Percentiles rank a stretch among this genome's conserved stretches.
These are phyloP conservation scores for Wickerhamomyces sydowiorum DNA, from an alignment of 805 yeast species.

Conservation along the genomic window DNA sequence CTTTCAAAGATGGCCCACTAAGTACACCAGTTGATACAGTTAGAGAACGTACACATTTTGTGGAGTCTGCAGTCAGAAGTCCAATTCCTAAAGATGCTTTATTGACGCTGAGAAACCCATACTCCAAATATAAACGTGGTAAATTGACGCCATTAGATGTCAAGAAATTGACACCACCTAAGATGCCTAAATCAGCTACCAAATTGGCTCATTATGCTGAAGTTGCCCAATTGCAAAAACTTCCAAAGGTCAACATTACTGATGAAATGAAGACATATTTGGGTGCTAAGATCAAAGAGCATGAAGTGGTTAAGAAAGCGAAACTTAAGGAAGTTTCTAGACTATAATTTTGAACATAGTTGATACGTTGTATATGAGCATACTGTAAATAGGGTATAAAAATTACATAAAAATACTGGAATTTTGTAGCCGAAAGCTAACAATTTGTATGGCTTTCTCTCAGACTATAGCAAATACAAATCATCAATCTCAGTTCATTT, in stretches of 20 bases:
- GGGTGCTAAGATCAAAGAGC: constrained; percentile 36
- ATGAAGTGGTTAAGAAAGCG: constrained; percentile 15
- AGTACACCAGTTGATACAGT: constrained; percentile 54
- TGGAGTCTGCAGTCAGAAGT: constrained; percentile 56
- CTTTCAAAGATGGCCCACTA: constrained; percentile 46
- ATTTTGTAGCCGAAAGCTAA: background rate
- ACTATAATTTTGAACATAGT: background rate
- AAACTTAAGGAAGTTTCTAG: constrained; percentile 5
- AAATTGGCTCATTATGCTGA: constrained; percentile 60
- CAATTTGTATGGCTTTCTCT: background rate
- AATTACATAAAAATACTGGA: background rate
- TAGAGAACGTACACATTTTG: constrained; percentile 69
- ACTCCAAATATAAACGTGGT: constrained; percentile 62
- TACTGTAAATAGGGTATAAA: background rate
- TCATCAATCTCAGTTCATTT: no score
- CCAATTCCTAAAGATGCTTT: constrained; percentile 69
- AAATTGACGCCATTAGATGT: constrained; percentile 58
- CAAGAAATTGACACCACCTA: constrained; percentile 56
- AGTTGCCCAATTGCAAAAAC: constrained; percentile 37
- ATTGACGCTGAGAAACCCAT: constrained; percentile 67
- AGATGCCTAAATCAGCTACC: constrained; percentile 67
- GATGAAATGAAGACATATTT: constrained; percentile 51
- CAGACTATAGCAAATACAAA: no score
- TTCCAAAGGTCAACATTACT: constrained; percentile 33
- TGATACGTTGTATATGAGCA: background rate